Evolutionary conservation across 768 basidiomycete genomes (phyloP), one percentile per base, ranked within the genome.

Genomic region (Suillus variegatus): DNA sequence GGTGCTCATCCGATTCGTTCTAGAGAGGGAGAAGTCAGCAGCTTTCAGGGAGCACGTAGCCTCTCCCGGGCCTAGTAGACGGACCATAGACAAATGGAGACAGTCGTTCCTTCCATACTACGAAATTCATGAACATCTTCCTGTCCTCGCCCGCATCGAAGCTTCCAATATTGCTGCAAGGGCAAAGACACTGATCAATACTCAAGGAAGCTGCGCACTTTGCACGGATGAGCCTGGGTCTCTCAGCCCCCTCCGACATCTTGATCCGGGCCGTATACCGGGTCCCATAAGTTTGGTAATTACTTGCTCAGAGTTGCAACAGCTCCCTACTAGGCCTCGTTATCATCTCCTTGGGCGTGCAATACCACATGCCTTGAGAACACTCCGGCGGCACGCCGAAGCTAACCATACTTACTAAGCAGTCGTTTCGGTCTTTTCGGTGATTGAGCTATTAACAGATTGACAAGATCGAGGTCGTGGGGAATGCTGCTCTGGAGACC

Each of bases 191-290:
- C 9, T 41, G 14, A 38, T 22, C 35, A 38, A 57, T 12, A 7
- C 16, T 25, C 9, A 25, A 25, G 38, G 38, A 25, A 18, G 8
- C 22, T 25, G 38, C 38, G 5, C n/a, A 55, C 32, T 40, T 38
- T 57, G 22, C 14, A 57, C 38, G 14, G 38, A 16, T 22, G 13
- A 38, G 13, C n/a, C n/a, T n/a, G n/a, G 6, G 20, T 56, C 66
- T 61, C 70, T 65, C 49, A 70, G 77, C 54, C 32, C 61, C 62
- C 64, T 14, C 73, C 68, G 2, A 86, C 70, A 65, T 86, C 83
- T 62, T 69, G 71, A 28, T 75, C 73, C 40, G 84, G 78, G 47
- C 79, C 74, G 84, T 83, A 87, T 16, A 88, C 79, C 13, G 79
- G 78, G 44, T 77, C 78, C 82, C 81, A 86, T 38, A 80, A 77